Conservation (phyloP, 2,329 filamentous ascomycete genomes). For the Hymenoscyphus repandus region DNA sequence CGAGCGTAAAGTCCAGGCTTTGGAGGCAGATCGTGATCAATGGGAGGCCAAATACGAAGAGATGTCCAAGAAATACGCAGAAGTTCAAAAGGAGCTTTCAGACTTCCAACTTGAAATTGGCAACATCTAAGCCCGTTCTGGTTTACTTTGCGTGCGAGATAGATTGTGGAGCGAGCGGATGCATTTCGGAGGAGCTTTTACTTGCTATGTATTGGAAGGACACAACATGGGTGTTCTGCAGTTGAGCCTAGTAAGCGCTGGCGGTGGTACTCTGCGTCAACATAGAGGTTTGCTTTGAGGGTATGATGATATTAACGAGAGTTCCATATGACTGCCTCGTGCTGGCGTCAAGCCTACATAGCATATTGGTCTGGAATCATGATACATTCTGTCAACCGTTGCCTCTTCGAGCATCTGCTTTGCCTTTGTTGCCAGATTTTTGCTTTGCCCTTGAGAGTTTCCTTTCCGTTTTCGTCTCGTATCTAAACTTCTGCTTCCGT, state of each 20-base stretch:
- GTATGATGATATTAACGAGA: slow-evolving; percentile 20
- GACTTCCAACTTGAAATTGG: slow-evolving; percentile 87
- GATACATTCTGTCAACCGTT: slow-evolving; percentile 19
- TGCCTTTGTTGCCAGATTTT: slow-evolving; percentile 55
- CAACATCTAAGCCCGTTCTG: slow-evolving; percentile 64
- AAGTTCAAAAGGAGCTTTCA: slow-evolving; percentile 83
- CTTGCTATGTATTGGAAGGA: slow-evolving; percentile 12
- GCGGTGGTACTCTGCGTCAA: slow-evolving; percentile 24
- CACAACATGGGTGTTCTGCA: slow-evolving; percentile 17
- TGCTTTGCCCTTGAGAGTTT: slow-evolving; percentile 67
- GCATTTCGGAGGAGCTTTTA: slow-evolving; percentile 9
- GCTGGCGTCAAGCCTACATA: slow-evolving; percentile 4
- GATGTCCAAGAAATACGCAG: slow-evolving; percentile 82
- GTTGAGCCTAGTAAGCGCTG: slow-evolving; percentile 25
- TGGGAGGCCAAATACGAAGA: slow-evolving; percentile 99
- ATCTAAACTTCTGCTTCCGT: slow-evolving; percentile 44
- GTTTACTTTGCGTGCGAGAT: background rate
- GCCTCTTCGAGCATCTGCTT: slow-evolving; percentile 29
- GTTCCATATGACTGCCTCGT: slow-evolving; percentile 18
- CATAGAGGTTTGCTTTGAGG: slow-evolving; percentile 18
- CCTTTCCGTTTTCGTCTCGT: slow-evolving; percentile 63
- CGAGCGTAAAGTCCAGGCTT: slow-evolving; percentile 97
- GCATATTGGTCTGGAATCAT: slow-evolving; percentile 9
- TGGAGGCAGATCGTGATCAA: slow-evolving; percentile 85
- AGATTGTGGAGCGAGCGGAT: slow-evolving; percentile 4